Conservation (phyloP, 352 stramenopile genomes). For the Vaucheria bursata region DNA sequence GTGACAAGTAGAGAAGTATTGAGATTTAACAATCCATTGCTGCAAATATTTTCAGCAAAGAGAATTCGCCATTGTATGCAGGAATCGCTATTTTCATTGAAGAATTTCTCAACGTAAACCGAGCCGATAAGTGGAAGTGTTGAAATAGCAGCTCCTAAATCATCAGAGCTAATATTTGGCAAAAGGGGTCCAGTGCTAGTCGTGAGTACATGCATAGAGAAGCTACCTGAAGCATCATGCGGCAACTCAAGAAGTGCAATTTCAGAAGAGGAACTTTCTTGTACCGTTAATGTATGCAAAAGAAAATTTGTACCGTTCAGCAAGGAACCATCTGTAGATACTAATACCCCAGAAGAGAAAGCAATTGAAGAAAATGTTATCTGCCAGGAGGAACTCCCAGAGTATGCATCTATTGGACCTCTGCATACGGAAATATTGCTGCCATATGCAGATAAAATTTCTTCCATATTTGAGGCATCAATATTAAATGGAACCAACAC, state of each 20-base stretch:
- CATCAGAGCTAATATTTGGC: slow-evolving; percentile 7
- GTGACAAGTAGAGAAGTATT: too few relatives aligned
- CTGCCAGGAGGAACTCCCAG: not conserved
- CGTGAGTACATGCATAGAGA: not conserved
- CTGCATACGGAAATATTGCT: not conserved
- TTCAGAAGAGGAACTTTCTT: not conserved
- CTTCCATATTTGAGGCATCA: not conserved
- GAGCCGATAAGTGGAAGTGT: slow-evolving; percentile 27
- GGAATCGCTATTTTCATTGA: not conserved
- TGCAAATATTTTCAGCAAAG: slow-evolving; percentile 27
- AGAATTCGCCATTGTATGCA: slow-evolving; percentile 26
- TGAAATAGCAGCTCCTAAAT: slow-evolving; percentile 31
- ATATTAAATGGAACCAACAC: not conserved
- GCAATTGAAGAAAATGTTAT: not conserved
- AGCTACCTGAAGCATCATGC: not conserved
- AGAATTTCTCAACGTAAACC: slow-evolving; percentile 34
- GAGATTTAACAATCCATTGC: not conserved
- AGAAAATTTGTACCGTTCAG: not conserved
- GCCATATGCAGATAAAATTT: not conserved
- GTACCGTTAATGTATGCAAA: not conserved
- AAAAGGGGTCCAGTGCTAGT: slow-evolving; percentile 6
- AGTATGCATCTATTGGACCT: not conserved
- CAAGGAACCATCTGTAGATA: not conserved
- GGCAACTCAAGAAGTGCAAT: not conserved
- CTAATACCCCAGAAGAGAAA: not conserved